These are phyloP conservation scores for Marasmius fiardii DNA, from an alignment of 1,284 basidiomycete species.

Conservation along the genomic window DNA sequence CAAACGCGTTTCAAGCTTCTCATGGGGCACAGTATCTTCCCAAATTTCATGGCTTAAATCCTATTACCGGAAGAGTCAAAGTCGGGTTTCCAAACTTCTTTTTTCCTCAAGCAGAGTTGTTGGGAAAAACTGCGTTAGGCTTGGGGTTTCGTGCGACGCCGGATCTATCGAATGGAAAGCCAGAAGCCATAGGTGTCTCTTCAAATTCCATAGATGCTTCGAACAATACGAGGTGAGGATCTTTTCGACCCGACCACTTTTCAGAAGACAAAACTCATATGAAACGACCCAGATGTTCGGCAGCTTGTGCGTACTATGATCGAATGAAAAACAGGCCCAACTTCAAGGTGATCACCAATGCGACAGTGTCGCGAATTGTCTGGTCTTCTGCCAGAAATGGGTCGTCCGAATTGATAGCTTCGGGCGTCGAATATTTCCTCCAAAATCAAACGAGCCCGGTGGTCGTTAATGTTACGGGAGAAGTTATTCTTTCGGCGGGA, in stretches of 20 bases:
- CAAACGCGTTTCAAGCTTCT: conserved; percentile 13
- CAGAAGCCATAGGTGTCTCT: conserved; percentile 25
- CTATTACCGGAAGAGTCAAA: conserved; percentile 20
- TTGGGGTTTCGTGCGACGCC: conserved; percentile 20
- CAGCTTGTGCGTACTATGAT: conserved; percentile 18
- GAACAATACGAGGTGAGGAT: conserved; percentile 26
- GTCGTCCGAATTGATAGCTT: conserved; percentile 11
- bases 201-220: conserved; percentile 24
- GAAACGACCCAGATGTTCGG: conserved; percentile 1
- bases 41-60: conserved; percentile 6
- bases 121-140: conserved; percentile 19
- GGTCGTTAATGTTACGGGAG: conserved; percentile 11
- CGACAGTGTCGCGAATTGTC: conserved; percentile 21
- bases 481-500: conserved; percentile 26
- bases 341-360: conserved; percentile 21
- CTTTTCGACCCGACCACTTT: too few relatives aligned
- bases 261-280: too few relatives aligned
- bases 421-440: conserved; percentile 18
- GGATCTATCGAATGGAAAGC: conserved; percentile 23
- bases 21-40: conserved; percentile 3
- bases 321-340: conserved; percentile 17
- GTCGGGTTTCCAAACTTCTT: conserved; percentile 29
- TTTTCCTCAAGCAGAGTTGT: conserved; percentile 24
- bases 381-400: conserved; percentile 17
- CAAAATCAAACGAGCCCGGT: conserved; percentile 8